Conservation (phyloP, 23 red algal genomes). For the Chondrus crispus region DNA sequence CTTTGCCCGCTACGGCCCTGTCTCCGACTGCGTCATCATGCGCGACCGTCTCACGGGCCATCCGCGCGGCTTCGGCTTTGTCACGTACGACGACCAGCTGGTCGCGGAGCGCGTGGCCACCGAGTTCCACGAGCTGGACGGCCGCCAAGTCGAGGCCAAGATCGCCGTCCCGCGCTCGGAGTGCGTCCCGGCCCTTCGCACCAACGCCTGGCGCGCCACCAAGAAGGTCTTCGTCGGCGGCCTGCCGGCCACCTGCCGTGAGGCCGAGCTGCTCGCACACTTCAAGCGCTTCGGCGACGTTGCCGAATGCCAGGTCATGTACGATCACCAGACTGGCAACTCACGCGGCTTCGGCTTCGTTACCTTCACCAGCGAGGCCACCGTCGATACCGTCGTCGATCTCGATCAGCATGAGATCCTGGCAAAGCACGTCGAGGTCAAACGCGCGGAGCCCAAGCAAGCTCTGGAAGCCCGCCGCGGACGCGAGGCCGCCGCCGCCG, state of each 20-base stretch:
- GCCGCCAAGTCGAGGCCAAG: conserved; percentile 94
- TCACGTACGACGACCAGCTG: conserved; percentile 75
- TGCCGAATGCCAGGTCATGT: conserved; percentile 84
- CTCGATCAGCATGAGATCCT: conserved; percentile 69
- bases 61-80: conserved; percentile 98
- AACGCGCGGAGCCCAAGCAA: conserved; percentile 75
- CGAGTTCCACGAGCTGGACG: conserved; percentile 88
- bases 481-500: conserved; percentile 3
- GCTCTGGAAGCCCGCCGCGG: conserved; percentile 52
- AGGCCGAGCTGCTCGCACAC: conserved; percentile 72
- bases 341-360: conserved; percentile 96
- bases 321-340: conserved; percentile 94
- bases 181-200: conserved; percentile 29
- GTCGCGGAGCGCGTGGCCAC: conserved; percentile 79
- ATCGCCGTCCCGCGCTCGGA: conserved; percentile 83
- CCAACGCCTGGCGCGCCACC: conserved; percentile 51
- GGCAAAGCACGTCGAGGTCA: conserved; percentile 86
- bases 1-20: conserved; percentile 77
- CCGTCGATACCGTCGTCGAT: conserved; percentile 62
- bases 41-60: conserved; percentile 83
- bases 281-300: conserved; percentile 84
- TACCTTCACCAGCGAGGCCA: conserved; percentile 70
- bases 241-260: conserved; percentile 77
- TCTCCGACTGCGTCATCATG: conserved; percentile 91
- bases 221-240: conserved; percentile 94